A percentile compares a stretch with the other conserved stretches of the same genome.
Conservation (phyloP, 441 rosid species). For the Erysimum pusillum region DNA sequence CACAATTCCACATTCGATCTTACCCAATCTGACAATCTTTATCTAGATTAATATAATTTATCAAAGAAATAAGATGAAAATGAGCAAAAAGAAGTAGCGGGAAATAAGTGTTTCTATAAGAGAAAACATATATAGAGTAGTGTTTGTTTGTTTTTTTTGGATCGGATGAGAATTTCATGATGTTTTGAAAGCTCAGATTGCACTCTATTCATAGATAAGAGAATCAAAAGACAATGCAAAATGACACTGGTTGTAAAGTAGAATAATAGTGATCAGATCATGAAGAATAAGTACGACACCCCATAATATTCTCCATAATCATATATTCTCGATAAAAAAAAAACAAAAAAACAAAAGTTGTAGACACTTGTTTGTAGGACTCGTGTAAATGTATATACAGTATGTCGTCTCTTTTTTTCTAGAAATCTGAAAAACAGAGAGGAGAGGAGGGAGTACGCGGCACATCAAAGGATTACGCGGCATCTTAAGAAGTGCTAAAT, state of each 20-base stretch:
- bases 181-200: slow-evolving; percentile 1
- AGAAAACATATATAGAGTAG: neutral
- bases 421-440: neutral
- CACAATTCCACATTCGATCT: neutral
- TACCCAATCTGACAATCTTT: slow-evolving; percentile 4
- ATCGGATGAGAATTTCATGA: neutral
- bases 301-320: slow-evolving; percentile 24
- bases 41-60: neutral
- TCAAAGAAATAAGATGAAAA: neutral
- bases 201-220: neutral
- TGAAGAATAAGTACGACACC: slow-evolving; percentile 32
- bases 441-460: neutral
- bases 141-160: neutral
- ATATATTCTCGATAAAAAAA: slow-evolving; percentile 14
- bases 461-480: neutral
- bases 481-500: neutral
- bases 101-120: slow-evolving; percentile 2
- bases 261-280: slow-evolving; percentile 25
- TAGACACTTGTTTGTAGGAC: neutral
- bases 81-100: neutral
- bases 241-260: slow-evolving; percentile 21
- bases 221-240: slow-evolving; percentile 15
- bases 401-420: neutral
- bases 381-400: neutral
- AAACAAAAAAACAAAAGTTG: neutral